phyloP scores from a whole-genome alignment of 306 rosid genomes.

The Citrullus amarus region DNA sequence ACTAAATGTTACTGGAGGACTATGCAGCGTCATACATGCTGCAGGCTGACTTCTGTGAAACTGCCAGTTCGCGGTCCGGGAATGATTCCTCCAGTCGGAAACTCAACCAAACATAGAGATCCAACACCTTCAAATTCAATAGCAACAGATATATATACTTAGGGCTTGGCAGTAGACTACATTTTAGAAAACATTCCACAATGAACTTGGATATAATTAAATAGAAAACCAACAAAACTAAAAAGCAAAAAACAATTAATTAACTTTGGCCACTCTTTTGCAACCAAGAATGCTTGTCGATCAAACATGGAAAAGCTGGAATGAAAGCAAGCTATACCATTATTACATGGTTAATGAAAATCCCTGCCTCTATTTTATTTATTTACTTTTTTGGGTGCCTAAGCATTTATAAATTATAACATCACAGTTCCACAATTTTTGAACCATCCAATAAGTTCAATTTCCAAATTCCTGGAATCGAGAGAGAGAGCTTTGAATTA shows the following conservation, averaged over 20 bases:
- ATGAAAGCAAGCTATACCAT: not conserved
- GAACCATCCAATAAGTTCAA: not conserved
- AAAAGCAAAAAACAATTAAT: not conserved
- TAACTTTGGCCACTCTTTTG: not conserved
- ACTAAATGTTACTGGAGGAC: not conserved
- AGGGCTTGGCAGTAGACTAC: not conserved
- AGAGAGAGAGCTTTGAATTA: not conserved
- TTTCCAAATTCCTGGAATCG: not conserved
- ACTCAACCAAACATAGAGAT: conserved; percentile 94
- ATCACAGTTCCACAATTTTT: not conserved
- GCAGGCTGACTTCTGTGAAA: conserved; percentile 73
- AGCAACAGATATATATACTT: conserved; percentile 10
- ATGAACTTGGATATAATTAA: not conserved
- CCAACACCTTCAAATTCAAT: conserved; percentile 65
- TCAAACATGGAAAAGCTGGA: not conserved
- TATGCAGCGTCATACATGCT: conserved; percentile 39
- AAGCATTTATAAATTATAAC: not conserved
- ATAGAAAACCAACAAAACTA: not conserved
- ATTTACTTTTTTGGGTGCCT: not conserved
- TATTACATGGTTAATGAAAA: not conserved
- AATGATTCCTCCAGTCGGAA: conserved; percentile 73
- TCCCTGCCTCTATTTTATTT: not conserved
- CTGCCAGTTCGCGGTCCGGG: conserved; percentile 70
- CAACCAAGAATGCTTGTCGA: not conserved
- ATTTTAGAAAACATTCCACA: not conserved